Base-by-base conservation (phyloP, 2,329 filamentous ascomycete genomes). In the Golovinomyces cichoracearum region DNA sequence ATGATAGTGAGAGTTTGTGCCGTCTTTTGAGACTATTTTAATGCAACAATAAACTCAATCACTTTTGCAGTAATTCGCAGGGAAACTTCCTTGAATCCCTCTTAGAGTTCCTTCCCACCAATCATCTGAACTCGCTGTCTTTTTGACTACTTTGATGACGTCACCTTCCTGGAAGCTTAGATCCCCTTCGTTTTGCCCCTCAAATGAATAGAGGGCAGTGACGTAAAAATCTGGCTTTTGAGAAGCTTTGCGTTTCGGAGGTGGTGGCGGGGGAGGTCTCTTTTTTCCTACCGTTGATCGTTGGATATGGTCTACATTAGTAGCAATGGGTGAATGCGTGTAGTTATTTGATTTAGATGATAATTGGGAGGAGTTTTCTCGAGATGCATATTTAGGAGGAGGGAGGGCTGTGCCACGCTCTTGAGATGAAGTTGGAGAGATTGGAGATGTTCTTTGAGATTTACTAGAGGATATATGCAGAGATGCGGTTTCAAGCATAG, bases 41-140 rank as follows among this genome's bases (percentile, higher is more conserved):
- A 9, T 9, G n/a, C n/a, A 3, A 10, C n/a, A 10, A 33, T 12
- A 33, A 3, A 12, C 27, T 54, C 31, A 58, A 42, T 50, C 29
- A 45, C 55, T 48, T 56, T 71, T 70, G 58, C 79, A 83, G 63
- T 92, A 92, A 62, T 92, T 92, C 5, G 83, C 83, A 0, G 83
- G 83, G 60, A 92, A 92, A 54, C 68, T 76, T 3, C 83, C 83
- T 58, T 69, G 71, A 23, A 67, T 61, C 0, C 83, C 83, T 37
- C 68, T 67, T 13, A 86, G 53, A 62, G 90, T 82, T 12, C 83
- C 83, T 52, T 83, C 73, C 83, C 83, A 92, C 83, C 83, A 92
- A 60, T 90, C 83, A 63, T 90, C 80, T 21, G 75, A 78, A 52
- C 78, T 84, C 5, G 74, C 72, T 2, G 83, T 90, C 65, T 80